Evolutionary conservation across 2,329 filamentous ascomycete genomes (phyloP), one percentile per base, ranked within the genome.

Genomic region (Clarireedia sp.): DNA sequence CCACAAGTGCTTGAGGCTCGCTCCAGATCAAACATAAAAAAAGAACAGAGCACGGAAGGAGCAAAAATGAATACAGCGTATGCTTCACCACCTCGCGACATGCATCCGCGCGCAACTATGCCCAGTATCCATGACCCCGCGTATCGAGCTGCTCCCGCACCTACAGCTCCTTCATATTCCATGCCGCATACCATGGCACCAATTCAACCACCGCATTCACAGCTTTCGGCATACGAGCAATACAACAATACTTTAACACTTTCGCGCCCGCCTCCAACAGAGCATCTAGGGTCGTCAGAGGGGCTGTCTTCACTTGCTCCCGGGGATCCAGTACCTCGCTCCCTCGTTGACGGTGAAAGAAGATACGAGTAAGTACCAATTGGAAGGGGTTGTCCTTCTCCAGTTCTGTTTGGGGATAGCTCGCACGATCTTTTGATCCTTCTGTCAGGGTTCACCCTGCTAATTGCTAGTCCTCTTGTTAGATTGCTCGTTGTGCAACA

Each of bases 401-500:
- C 29, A 33, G 16, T 40, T 37, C n/a, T 36, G 14, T 49, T 37
- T 19, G 53, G 38, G 48, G 21, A 33, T 33, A 33, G 10, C 29
- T 26, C 29, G 21, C 41, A 38, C 26, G 9, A 33, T 9, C 12
- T 23, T 16, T 21, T 8, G 44, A 8, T 46, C 44, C 2, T 44
- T 23, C 23, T 10, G 40, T 55, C 40, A 36, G 21, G 40, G 24
- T 51, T 24, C 40, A 24, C 45, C 24, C 40, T 54, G 40, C 60
- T 64, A 51, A 65, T 48, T 43, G 16, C 16, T n/a, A n/a, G n/a
- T n/a, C n/a, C n/a, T 26, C n/a, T 76, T 41, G 8, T 71, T 70
- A 87, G 84, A 59, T 79, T 96, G 50, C 77, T 85, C 62, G 89
- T 96, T 58, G 84, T 89, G 62, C 94, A 99, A 74, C 90, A 97